A percentile compares a stretch with the other conserved stretches of the same genome.
Evolutionary conservation across 306 rosid genomes (phyloP).

Genomic region (Ochetophila trinervis): DNA sequence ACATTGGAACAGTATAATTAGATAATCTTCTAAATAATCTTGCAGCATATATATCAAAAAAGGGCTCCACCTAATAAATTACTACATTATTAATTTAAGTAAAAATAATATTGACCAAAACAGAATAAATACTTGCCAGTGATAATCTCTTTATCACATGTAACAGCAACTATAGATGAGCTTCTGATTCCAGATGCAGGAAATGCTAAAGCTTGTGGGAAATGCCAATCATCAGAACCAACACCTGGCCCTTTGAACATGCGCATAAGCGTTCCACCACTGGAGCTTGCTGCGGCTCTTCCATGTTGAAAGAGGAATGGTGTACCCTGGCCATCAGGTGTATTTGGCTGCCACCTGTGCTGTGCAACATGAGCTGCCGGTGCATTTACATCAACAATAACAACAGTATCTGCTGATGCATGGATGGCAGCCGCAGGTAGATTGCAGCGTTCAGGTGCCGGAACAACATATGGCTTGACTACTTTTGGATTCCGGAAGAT

Average conservation of each 20-base stretch:
- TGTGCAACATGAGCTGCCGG: constrained; percentile 92
- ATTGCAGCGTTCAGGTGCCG: constrained; percentile 82
- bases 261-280: constrained; percentile 77
- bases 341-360: constrained; percentile 98
- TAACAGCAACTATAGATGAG: constrained; percentile 72
- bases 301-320: constrained; percentile 97
- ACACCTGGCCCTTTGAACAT: constrained; percentile 83
- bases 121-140: constrained; percentile 53
- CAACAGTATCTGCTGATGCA: constrained; percentile 77
- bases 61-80: constrained; percentile 7
- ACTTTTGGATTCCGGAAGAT: constrained; percentile 88
- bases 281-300: constrained; percentile 51
- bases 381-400: constrained; percentile 73
- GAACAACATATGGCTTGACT: constrained; percentile 74
- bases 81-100: neutral
- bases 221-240: constrained; percentile 64
- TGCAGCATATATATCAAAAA: neutral
- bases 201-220: constrained; percentile 86
- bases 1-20: too few relatives aligned
- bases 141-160: constrained; percentile 80
- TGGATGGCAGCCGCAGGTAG: constrained; percentile 93
- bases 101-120: neutral
- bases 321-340: constrained; percentile 95
- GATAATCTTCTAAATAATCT: too few relatives aligned
- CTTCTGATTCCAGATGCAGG: constrained; percentile 85